phyloP scores from a whole-genome alignment of 345 rosid species.

The Mercurialis annua region DNA sequence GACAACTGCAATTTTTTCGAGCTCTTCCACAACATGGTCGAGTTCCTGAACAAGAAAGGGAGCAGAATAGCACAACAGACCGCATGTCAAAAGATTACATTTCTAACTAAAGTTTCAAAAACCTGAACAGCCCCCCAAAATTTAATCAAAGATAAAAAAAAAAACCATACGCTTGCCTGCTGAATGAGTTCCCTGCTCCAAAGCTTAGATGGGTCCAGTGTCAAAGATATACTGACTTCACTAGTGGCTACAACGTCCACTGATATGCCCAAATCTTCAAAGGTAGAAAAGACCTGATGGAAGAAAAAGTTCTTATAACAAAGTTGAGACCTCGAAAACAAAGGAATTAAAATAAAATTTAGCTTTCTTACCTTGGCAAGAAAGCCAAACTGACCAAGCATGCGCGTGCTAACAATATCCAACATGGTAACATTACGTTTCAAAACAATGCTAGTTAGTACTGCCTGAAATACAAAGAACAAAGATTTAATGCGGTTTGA shows the following conservation, averaged over 20 bases:
- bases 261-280: constrained; percentile 92
- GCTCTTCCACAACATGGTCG: constrained; percentile 95
- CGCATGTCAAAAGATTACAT: constrained; percentile 10
- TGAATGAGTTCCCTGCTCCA: constrained; percentile 98
- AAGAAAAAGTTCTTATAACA: background rate
- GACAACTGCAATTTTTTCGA: constrained; percentile 92
- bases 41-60: constrained; percentile 62
- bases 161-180: constrained; percentile 69
- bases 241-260: constrained; percentile 99
- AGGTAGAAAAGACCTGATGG: constrained; percentile 84
- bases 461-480: constrained; percentile 59
- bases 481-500: constrained; percentile 10
- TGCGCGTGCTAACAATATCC: constrained; percentile 96
- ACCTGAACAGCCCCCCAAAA: background rate
- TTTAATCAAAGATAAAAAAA: constrained; percentile 7
- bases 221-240: constrained; percentile 98
- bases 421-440: constrained; percentile 97
- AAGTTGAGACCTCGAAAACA: constrained; percentile 6
- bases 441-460: constrained; percentile 92
- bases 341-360: constrained; percentile 10
- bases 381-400: constrained; percentile 98
- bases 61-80: background rate
- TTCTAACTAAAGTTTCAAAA: background rate
- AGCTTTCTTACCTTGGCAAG: constrained; percentile 71
- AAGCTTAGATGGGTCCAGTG: constrained; percentile 91